These are phyloP conservation scores for Calonectria hongkongensis DNA, from an alignment of 2,329 filamentous ascomycete genomes.

Conservation along the genomic window DNA sequence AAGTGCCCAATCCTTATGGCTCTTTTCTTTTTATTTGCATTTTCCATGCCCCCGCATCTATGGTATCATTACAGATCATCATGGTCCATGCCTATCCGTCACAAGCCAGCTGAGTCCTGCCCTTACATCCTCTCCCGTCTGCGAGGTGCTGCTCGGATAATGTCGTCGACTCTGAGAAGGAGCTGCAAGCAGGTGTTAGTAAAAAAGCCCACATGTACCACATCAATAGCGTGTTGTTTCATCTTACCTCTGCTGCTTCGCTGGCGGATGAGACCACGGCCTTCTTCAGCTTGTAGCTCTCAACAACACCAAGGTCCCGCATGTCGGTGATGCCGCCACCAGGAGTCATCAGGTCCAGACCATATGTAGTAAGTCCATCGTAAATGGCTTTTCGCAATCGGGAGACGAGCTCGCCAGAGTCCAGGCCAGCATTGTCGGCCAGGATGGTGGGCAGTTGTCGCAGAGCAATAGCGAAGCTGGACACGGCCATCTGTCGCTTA, in stretches of 20 bases:
- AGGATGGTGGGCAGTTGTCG: slow-evolving; percentile 97
- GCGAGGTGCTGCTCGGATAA: slow-evolving; percentile 94
- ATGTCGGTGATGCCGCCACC: slow-evolving; percentile 97
- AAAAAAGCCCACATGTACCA: neutral
- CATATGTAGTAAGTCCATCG: slow-evolving; percentile 93
- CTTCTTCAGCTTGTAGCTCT: slow-evolving; percentile 98
- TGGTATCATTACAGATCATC: slow-evolving; percentile 64
- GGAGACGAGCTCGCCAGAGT: slow-evolving; percentile 94
- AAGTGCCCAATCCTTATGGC: slow-evolving; percentile 51
- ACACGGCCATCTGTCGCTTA: slow-evolving; percentile 96
- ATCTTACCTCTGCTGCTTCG: slow-evolving; percentile 93
- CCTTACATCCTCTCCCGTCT: slow-evolving; percentile 63
- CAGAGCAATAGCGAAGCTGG: slow-evolving; percentile 90
- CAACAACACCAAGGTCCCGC: slow-evolving; percentile 94
- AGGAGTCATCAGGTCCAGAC: slow-evolving; percentile 90
- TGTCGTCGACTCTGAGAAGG: slow-evolving; percentile 95
- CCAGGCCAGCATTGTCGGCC: slow-evolving; percentile 96
- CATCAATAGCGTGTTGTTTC: neutral
- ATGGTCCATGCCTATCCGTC: slow-evolving; percentile 56
- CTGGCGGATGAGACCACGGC: slow-evolving; percentile 98
- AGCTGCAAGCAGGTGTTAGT: slow-evolving; percentile 72
- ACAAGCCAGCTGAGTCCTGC: slow-evolving; percentile 45
- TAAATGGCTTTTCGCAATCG: slow-evolving; percentile 95
- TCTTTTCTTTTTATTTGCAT: slow-evolving; percentile 51
- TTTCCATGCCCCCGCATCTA: slow-evolving; percentile 57